These are phyloP conservation scores for Uronychia binucleata DNA, from an alignment of 73 alveolate genomes.

Conservation along the genomic window DNA sequence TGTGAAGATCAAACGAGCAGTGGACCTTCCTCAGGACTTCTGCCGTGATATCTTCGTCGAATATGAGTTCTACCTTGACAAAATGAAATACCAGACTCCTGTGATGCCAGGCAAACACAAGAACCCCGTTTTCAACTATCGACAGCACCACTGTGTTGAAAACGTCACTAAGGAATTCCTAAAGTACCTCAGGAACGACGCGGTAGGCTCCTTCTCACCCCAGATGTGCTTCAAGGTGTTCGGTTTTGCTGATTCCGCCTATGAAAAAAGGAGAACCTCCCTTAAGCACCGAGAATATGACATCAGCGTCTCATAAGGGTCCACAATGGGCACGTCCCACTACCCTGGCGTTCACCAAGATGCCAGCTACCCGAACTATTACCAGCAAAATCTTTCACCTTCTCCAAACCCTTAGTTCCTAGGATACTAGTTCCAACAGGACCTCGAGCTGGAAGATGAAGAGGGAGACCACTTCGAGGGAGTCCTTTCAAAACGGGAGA, in stretches of 20 bases:
- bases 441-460: neutral
- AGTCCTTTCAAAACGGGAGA: neutral
- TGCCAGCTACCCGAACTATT: neutral
- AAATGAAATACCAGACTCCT: constrained; percentile 41
- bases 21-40: constrained; percentile 62
- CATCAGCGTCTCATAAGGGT: neutral
- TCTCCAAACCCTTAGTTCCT: neutral
- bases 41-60: constrained; percentile 82
- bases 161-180: constrained; percentile 42
- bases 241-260: constrained; percentile 43
- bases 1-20: constrained; percentile 39
- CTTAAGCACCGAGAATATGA: neutral
- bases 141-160: constrained; percentile 57
- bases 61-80: constrained; percentile 62
- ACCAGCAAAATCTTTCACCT: neutral
- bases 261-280: neutral
- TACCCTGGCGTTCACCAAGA: neutral
- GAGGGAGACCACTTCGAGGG: neutral
- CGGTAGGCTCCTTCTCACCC: constrained; percentile 6
- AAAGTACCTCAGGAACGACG: constrained; percentile 64
- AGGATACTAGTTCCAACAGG: neutral
- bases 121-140: constrained; percentile 67
- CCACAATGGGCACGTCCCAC: neutral
- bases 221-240: constrained; percentile 52
- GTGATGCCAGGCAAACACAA: constrained; percentile 51